Conservation (phyloP, 129 eudicot genomes). For the Lactuca saligna region DNA sequence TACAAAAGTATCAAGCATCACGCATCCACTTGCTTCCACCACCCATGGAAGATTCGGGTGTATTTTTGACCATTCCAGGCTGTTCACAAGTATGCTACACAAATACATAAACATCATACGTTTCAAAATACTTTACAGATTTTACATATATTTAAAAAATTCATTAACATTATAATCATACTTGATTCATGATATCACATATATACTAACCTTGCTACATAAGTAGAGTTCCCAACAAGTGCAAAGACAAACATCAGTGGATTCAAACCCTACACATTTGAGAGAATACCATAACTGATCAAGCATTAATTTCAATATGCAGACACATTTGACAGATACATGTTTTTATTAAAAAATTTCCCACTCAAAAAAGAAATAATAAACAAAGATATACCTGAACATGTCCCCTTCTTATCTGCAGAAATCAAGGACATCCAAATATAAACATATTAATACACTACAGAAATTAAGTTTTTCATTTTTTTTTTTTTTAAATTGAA, state of each 20-base stretch:
- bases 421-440: slow-evolving; percentile 15
- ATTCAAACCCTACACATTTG: slow-evolving; percentile 63
- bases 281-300: slow-evolving; percentile 2
- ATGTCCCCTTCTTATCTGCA: slow-evolving; percentile 78
- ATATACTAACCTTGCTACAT: slow-evolving; percentile 70
- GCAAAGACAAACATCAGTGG: slow-evolving; percentile 90
- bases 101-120: slow-evolving; percentile 1
- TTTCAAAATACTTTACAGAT: not conserved
- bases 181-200: no score
- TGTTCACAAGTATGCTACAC: slow-evolving; percentile 72
- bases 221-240: slow-evolving; percentile 63
- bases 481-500: no score
- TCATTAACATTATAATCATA: no score
- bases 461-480: no score
- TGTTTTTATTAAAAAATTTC: not conserved
- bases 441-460: slow-evolving; percentile 17
- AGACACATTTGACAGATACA: slow-evolving; percentile 1
- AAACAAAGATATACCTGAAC: slow-evolving; percentile 45
- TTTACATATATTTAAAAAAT: no score
- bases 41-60: slow-evolving; percentile 79
- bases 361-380: not conserved
- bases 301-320: not conserved
- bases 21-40: slow-evolving; percentile 84
- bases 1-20: slow-evolving; percentile 77
- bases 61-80: slow-evolving; percentile 73